phyloP scores from a whole-genome alignment of 2,329 filamentous ascomycete species.

The Cercospora sp. region DNA sequence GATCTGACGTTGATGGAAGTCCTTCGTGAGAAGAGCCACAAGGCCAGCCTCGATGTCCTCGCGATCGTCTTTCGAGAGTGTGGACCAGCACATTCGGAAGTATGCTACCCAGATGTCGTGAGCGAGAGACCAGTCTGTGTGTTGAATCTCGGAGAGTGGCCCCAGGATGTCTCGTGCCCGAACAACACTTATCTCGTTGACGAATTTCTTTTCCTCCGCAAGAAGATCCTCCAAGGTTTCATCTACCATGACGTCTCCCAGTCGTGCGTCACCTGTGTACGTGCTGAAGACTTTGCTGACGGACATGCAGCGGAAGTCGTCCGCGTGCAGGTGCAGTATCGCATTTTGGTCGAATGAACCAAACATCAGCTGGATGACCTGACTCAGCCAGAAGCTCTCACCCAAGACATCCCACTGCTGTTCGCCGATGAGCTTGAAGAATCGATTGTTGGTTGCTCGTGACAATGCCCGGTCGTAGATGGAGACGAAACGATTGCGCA shows the following conservation, averaged over 20 bases:
- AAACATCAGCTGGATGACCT: slow-evolving; percentile 89
- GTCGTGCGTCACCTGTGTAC: slow-evolving; percentile 68
- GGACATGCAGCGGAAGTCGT: slow-evolving; percentile 79
- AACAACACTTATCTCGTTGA: slow-evolving; percentile 78
- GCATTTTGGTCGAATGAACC: slow-evolving; percentile 84
- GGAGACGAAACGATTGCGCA: slow-evolving; percentile 93
- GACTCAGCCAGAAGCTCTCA: slow-evolving; percentile 95
- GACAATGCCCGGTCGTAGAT: slow-evolving; percentile 95
- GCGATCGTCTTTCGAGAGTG: slow-evolving; percentile 81
- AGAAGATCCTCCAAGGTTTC: slow-evolving; percentile 80
- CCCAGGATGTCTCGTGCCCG: slow-evolving; percentile 86
- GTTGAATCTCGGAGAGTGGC: slow-evolving; percentile 86
- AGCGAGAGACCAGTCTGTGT: slow-evolving; percentile 77
- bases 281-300: slow-evolving; percentile 71
- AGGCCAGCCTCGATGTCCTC: slow-evolving; percentile 87
- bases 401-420: slow-evolving; percentile 97
- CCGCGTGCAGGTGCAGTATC: slow-evolving; percentile 72
- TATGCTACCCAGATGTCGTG: slow-evolving; percentile 87
- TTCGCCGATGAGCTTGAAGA: slow-evolving; percentile 83
- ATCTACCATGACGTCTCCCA: slow-evolving; percentile 69
- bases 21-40: slow-evolving; percentile 86
- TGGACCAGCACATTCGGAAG: slow-evolving; percentile 93
- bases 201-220: slow-evolving; percentile 76
- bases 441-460: slow-evolving; percentile 82
- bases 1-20: slow-evolving; percentile 91